Conservation (phyloP, 805 yeast species). For the Wickerhamomyces hampshirensis region DNA sequence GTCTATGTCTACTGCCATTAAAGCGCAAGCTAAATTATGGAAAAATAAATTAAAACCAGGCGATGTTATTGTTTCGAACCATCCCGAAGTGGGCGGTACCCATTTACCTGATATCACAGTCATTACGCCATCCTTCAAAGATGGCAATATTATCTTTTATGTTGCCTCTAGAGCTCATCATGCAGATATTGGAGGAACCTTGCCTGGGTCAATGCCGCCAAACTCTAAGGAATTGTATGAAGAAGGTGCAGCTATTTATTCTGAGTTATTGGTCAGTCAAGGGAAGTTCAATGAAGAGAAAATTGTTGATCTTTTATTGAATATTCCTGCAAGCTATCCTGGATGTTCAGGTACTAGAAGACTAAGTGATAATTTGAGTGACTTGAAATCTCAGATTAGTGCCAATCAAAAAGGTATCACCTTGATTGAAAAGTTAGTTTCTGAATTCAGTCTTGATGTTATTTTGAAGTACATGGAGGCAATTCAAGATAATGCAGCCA, state of each 20-base stretch:
- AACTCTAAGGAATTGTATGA: conserved; percentile 78
- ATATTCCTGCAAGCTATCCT: conserved; percentile 74
- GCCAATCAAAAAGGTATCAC: conserved; percentile 85
- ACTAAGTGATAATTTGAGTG: conserved; percentile 77
- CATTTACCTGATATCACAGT: conserved; percentile 91
- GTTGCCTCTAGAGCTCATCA: conserved; percentile 96
- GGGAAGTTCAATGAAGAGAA: conserved; percentile 75
- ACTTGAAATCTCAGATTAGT: conserved; percentile 79
- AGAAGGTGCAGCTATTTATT: conserved; percentile 86
- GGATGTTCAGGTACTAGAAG: conserved; percentile 91
- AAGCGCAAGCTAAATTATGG: conserved; percentile 64
- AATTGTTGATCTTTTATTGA: conserved; percentile 55
- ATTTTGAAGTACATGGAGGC: conserved; percentile 76
- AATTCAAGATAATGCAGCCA: conserved; percentile 74
- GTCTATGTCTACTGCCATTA: conserved; percentile 78
- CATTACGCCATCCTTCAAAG: conserved; percentile 81
- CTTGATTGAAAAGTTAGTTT: conserved; percentile 53
- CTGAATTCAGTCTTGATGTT: conserved; percentile 55
- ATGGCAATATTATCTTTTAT: conserved; percentile 63
- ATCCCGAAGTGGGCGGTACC: conserved; percentile 82
- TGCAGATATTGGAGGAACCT: conserved; percentile 89
- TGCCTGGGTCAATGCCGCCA: conserved; percentile 96
- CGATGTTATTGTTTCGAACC: conserved; percentile 73
- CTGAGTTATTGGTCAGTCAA: conserved; percentile 65
- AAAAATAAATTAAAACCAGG: conserved; percentile 59